A percentile compares a stretch with the other conserved stretches of the same genome.
Evolutionary conservation across 108 stramenopile species (phyloP).

Genomic region (Fragilaria radians): DNA sequence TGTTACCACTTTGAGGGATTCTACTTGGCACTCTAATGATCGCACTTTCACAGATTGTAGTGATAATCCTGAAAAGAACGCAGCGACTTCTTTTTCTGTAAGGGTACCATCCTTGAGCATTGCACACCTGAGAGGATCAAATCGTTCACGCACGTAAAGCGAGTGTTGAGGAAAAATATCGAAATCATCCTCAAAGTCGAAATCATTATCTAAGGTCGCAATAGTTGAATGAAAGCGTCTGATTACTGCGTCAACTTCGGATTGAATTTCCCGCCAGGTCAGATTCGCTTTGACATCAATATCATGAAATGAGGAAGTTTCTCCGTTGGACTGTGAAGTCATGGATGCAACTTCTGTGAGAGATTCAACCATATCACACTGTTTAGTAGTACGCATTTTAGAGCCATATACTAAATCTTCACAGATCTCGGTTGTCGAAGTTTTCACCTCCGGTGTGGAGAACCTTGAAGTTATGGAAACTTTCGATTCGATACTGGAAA

Average conservation of each 20-base stretch:
- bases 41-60: slow-evolving; percentile 3
- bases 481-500: no score
- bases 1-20: neutral
- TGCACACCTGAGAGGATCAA: neutral
- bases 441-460: no score
- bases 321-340: no score
- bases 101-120: slow-evolving; percentile 13
- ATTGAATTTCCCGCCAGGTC: neutral
- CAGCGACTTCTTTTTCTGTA: slow-evolving; percentile 9
- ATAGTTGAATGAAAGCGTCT: neutral
- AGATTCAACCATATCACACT: no score
- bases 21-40: slow-evolving; percentile 9
- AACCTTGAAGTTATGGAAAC: no score
- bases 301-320: no score
- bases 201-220: neutral
- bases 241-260: neutral
- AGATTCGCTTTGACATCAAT: neutral
- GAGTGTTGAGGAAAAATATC: neutral
- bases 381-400: no score
- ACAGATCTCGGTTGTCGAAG: no score
- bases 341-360: no score
- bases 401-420: no score
- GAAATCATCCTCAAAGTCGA: neutral
- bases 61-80: slow-evolving; percentile 10
- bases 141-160: neutral